These are phyloP conservation scores for Phytophthora idaei DNA, from an alignment of 352 stramenopile genomes.

Conservation along the genomic window DNA sequence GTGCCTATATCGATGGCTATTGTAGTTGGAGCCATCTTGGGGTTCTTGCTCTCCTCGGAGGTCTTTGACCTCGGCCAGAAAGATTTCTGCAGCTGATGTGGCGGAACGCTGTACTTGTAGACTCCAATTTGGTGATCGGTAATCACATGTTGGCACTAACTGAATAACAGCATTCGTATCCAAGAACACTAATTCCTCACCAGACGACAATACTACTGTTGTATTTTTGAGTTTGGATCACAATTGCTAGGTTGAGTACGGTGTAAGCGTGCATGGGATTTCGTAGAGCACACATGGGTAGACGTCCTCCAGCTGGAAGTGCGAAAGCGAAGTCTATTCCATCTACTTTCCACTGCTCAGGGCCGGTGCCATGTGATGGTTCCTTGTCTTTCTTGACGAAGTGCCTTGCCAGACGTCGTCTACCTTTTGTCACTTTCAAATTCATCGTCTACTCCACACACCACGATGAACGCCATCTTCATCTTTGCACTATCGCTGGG, in stretches of 20 bases:
- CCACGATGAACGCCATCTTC: conserved; percentile 8
- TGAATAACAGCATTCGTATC: not conserved
- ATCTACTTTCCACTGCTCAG: conserved; percentile 11
- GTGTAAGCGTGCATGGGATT: not conserved
- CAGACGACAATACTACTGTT: too few relatives aligned
- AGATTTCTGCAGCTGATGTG: conserved; percentile 46
- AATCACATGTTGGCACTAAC: not conserved
- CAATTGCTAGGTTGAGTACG: too few relatives aligned
- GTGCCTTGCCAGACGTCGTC: not conserved
- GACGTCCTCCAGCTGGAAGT: conserved; percentile 16
- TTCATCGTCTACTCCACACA: conserved; percentile 1
- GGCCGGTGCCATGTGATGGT: conserved; percentile 8
- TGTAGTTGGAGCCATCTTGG: conserved; percentile 51
- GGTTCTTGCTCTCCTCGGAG: conserved; percentile 51
- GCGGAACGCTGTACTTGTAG: not conserved
- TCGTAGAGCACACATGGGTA: conserved; percentile 11
- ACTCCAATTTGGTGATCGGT: not conserved
- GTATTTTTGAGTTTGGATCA: too few relatives aligned
- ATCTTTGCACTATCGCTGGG: conserved; percentile 3
- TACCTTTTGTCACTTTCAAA: conserved; percentile 12
- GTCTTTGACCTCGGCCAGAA: conserved; percentile 64
- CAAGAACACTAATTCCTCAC: too few relatives aligned
- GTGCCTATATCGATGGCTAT: conserved; percentile 71
- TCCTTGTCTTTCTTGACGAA: not conserved
- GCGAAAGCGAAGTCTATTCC: conserved; percentile 12